A percentile compares a stretch with the other conserved stretches of the same genome.
phyloP scores from a whole-genome alignment of 305 asterid genomes.

The Plantago coronopus region DNA sequence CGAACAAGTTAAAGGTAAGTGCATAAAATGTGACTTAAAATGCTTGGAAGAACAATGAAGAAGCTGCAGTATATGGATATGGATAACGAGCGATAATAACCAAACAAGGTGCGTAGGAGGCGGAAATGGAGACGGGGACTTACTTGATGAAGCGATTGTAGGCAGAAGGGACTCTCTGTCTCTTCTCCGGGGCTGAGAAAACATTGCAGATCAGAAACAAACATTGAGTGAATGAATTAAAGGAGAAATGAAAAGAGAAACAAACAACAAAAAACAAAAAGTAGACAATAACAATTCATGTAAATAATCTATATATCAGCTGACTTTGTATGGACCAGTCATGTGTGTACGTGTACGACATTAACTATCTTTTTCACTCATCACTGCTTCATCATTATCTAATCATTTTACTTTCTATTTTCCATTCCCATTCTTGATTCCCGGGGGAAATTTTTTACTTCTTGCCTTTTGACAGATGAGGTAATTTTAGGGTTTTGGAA shows the following conservation, averaged over 20 bases:
- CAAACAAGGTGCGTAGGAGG: too few species aligned
- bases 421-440: conserved; percentile 39
- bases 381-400: conserved; percentile 77
- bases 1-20: too few species aligned
- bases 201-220: conserved; percentile 1
- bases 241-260: conserved; percentile 15
- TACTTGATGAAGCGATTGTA: conserved; percentile 97
- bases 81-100: conserved; percentile 1
- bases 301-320: conserved; percentile 24
- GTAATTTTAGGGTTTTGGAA: conserved; percentile 17
- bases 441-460: conserved; percentile 41
- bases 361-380: conserved; percentile 27
- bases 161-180: conserved; percentile 99
- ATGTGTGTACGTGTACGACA: conserved; percentile 25
- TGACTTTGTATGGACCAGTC: conserved; percentile 45
- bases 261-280: conserved; percentile 41
- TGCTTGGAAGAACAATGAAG: background rate
- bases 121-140: conserved; percentile 19
- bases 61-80: too few species aligned
- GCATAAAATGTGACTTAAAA: too few species aligned
- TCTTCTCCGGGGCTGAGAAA: conserved; percentile 87
- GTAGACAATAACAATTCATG: conserved; percentile 35
- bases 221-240: background rate
- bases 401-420: conserved; percentile 45
- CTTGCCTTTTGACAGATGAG: conserved; percentile 8